Conservation (phyloP, 2,329 filamentous ascomycete species). For the Ilyonectria mors-panacis region DNA sequence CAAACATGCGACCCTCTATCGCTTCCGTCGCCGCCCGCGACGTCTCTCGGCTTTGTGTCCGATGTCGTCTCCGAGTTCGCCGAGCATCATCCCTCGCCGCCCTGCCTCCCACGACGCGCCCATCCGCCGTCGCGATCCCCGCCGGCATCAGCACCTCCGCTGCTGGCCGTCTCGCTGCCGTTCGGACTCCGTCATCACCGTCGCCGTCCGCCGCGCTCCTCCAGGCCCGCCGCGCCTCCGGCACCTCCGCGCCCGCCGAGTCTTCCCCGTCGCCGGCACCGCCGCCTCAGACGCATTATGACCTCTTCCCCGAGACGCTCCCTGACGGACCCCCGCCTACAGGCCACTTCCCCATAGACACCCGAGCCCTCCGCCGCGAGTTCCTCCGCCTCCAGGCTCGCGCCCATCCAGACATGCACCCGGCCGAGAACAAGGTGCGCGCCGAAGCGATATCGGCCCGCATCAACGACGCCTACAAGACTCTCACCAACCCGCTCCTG, state of each 20-base stretch:
- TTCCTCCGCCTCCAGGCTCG: constrained; percentile 87
- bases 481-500: constrained; percentile 81
- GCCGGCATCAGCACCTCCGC: constrained; percentile 20
- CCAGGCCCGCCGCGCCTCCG: constrained; percentile 33
- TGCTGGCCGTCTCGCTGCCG: constrained; percentile 6
- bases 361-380: constrained; percentile 80
- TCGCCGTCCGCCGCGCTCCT: constrained; percentile 12
- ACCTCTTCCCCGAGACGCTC: constrained; percentile 87
- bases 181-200: constrained; percentile 8
- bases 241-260: constrained; percentile 29
- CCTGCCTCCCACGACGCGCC: constrained; percentile 25
- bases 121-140: constrained; percentile 27
- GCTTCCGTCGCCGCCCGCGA: constrained; percentile 46
- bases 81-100: constrained; percentile 43
- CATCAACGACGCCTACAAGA: constrained; percentile 94
- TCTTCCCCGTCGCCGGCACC: constrained; percentile 30
- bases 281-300: constrained; percentile 76
- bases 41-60: constrained; percentile 52
- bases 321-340: constrained; percentile 82
- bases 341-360: constrained; percentile 82
- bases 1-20: constrained; percentile 47
- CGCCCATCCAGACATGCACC: constrained; percentile 80
- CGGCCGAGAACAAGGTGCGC: constrained; percentile 66
- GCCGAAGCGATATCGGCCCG: constrained; percentile 85
- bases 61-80: constrained; percentile 51